Percentiles rank a stretch among this genome's conserved stretches.
Evolutionary conservation across 2,329 filamentous ascomycete genomes (phyloP).

Genomic region (Ophiostoma fasciatum): DNA sequence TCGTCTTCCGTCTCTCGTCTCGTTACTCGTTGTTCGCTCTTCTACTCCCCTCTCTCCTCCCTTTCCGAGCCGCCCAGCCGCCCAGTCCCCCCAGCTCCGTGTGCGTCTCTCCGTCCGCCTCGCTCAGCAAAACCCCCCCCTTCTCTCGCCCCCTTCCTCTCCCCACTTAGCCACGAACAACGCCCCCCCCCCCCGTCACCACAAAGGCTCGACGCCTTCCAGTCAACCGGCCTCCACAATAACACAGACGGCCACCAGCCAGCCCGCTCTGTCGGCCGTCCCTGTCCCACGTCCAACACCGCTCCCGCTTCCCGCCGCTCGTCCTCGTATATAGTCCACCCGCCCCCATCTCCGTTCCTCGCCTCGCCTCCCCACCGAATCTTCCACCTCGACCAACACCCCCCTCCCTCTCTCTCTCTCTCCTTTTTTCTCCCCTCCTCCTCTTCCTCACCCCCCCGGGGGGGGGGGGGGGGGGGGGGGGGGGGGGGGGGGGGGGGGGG

Average conservation of each 20-base stretch:
- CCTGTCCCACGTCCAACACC: conserved; percentile 1
- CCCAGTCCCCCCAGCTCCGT: no score
- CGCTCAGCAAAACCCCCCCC: conserved; percentile 1
- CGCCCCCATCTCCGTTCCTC: neutral
- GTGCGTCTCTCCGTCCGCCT: neutral
- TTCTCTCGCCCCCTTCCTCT: conserved; percentile 6
- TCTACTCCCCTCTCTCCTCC: neutral
- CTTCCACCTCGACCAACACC: neutral
- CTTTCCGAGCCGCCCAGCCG: no score
- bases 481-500: no score
- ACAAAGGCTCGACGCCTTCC: conserved; percentile 3
- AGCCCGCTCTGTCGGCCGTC: neutral
- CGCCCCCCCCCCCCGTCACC: conserved; percentile 1
- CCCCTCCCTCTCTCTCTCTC: neutral
- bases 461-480: no score
- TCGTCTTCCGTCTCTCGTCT: neutral
- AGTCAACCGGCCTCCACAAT: conserved; percentile 8
- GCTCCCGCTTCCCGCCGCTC: conserved; percentile 1
- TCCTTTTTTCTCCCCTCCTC: neutral
- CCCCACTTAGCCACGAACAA: conserved; percentile 10
- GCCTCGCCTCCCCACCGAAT: neutral
- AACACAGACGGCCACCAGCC: conserved; percentile 4
- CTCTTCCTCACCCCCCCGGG: neutral
- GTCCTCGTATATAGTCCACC: neutral
- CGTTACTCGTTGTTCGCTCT: conserved; percentile 11